Percentiles rank a stretch among this genome's conserved stretches.
phyloP scores from a whole-genome alignment of 2,329 filamentous ascomycete genomes.

The Cordyceps cateniannulata region DNA sequence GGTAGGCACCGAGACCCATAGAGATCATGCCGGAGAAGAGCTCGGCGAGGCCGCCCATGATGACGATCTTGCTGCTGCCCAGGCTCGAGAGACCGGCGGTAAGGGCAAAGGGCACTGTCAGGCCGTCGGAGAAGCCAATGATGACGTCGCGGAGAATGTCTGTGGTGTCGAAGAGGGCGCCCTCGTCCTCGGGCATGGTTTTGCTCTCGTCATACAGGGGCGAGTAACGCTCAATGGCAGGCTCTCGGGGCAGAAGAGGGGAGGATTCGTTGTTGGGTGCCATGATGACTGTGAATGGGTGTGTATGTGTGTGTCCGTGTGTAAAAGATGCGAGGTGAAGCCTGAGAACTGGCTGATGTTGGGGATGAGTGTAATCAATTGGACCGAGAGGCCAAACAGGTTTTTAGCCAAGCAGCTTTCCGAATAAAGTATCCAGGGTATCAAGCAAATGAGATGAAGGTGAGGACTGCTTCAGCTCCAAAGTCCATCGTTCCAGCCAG shows the following conservation, averaged over 20 bases:
- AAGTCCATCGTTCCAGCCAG: not conserved
- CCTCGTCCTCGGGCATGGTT: constrained; percentile 17
- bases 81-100: constrained; percentile 65
- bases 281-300: constrained; percentile 16
- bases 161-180: constrained; percentile 30
- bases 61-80: constrained; percentile 58
- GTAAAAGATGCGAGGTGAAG: not conserved
- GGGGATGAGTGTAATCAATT: not conserved
- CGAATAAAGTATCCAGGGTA: not conserved
- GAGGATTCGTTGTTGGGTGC: constrained; percentile 25
- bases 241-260: constrained; percentile 27
- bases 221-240: constrained; percentile 22
- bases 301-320: not conserved
- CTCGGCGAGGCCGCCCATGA: constrained; percentile 69
- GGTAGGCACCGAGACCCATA: constrained; percentile 71
- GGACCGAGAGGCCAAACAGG: not conserved
- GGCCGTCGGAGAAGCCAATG: constrained; percentile 70
- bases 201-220: constrained; percentile 19
- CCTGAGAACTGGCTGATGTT: not conserved
- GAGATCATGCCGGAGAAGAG: constrained; percentile 69
- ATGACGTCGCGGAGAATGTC: constrained; percentile 57
- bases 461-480: not conserved
- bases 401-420: not conserved
- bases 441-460: not conserved
- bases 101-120: constrained; percentile 74